Conservation (phyloP, 2,329 filamentous ascomycete genomes). For the Cladosporium oxysporum region DNA sequence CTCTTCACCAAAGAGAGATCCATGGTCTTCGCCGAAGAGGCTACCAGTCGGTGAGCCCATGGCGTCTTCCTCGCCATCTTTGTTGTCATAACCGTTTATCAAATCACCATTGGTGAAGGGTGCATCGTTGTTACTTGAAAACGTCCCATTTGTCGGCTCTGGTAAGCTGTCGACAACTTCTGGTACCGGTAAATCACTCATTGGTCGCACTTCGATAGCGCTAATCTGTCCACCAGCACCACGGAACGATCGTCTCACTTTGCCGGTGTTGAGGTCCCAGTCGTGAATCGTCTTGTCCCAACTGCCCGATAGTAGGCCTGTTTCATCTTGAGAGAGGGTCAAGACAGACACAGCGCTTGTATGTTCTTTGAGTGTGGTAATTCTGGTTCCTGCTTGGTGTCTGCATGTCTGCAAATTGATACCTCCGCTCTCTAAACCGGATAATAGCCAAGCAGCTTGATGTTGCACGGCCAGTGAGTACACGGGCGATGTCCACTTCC, state of each 20-base stretch:
- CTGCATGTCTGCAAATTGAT: slow-evolving; percentile 93
- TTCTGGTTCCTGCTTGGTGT: slow-evolving; percentile 91
- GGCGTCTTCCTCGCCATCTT: slow-evolving; percentile 57
- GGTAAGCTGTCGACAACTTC: slow-evolving; percentile 67
- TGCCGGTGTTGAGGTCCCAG: slow-evolving; percentile 90
- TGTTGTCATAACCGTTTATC: slow-evolving; percentile 28
- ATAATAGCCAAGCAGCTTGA: slow-evolving; percentile 86
- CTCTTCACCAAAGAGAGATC: slow-evolving; percentile 79
- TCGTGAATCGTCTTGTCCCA: slow-evolving; percentile 96
- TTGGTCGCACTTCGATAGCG: slow-evolving; percentile 79
- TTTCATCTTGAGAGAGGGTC: slow-evolving; percentile 79
- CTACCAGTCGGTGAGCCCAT: slow-evolving; percentile 71
- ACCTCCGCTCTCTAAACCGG: slow-evolving; percentile 82
- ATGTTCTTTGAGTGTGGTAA: slow-evolving; percentile 77
- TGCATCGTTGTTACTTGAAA: slow-evolving; percentile 70
- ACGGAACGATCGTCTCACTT: slow-evolving; percentile 72
- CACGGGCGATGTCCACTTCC: slow-evolving; percentile 68
- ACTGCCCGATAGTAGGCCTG: slow-evolving; percentile 82
- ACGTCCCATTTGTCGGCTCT: slow-evolving; percentile 63
- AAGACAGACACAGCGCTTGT: slow-evolving; percentile 90
- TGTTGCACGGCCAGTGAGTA: slow-evolving; percentile 93
- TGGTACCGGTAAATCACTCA: slow-evolving; percentile 73
- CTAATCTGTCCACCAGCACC: slow-evolving; percentile 82
- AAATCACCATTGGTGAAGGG: slow-evolving; percentile 47
- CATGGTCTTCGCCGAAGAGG: slow-evolving; percentile 69